Base-by-base conservation (phyloP, 2,329 filamentous ascomycete genomes). In the Hypoxylon sp. region DNA sequence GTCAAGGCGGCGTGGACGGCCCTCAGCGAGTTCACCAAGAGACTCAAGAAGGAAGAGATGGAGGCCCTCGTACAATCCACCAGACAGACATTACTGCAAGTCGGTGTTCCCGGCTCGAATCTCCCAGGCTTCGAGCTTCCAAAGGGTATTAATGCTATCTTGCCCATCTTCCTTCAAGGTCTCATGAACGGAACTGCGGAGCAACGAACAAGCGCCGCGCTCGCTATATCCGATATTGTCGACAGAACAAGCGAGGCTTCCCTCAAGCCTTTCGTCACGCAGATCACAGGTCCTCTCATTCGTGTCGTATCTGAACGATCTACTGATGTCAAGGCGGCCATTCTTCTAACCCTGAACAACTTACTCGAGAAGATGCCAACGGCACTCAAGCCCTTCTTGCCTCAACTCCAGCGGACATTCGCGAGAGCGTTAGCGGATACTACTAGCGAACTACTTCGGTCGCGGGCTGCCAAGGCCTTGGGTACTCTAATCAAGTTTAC, bases 91-190 rank as follows among this genome's bases (percentile, higher is more conserved):
- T 86, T 99, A 61, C 90, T 93, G 72, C 93, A 95, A 76, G 92
- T 98, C 51, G 96, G 97, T 74, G 93, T 97, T 49, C 84, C 94
- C 46, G 96, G 96, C 30, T 88, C 91, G 44, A 91, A 95, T 76
- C 85, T 99, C 51, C 89, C 94, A 42, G 97, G 96, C 37, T 99
- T 99, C 83, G 87, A 90, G 74, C 84, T 98, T 63, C 96, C 95
- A 1, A 99, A 98, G 88, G 97, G 97, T 69, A 97, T 99, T 85
- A 97, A 94, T 77, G 95, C 96, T 70, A 91, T 99, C 72, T 83
- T 99, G 68, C 96, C 97, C 1, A 98, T 99, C 73, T 98, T 99
- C 88, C 82, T 98, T 77, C 97, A 99, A 79, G 96, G 96, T 81
- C 86, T 99, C 73, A 97, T 99, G 91, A 98, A 99, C 76, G 97